Base-by-base conservation (phyloP, 208 protist genomes). In the Trypanosoma brucei region DNA sequence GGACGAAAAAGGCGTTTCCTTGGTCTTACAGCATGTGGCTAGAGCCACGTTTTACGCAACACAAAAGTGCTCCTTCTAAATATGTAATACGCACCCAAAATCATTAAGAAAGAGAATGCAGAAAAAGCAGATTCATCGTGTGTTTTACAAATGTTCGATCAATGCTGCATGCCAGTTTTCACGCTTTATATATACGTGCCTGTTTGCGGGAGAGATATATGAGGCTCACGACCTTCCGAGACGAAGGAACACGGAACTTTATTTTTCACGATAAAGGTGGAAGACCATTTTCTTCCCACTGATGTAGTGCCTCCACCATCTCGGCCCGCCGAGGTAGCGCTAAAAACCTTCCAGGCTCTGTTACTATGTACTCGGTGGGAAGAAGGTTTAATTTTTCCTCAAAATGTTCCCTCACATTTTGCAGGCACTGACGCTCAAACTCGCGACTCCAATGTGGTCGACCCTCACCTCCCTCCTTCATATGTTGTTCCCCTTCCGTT, bases 341-440 rank as follows among this genome's bases (percentile, higher is more conserved):
- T 5, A 92, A 60, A 62, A 74, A 86, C 53, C 88, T 86, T 0
- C 85, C 88, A 0, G 75, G 53, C 2, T 31, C 5, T 4, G 88
- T 90, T 22, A 91, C 78, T 34, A 94, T 89, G 58, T 82, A 94
- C 34, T 78, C 39, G 1, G 61, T 72, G 33, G 66, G 55, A 33
- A 94, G 66, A 3, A 72, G 58, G 33, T 42, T 58, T 50, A 94
- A 68, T 65, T 94, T 94, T 57, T 92, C 85, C 11, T 83, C 83
- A 55, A 72, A 84, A 65, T 94, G 88, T 14, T 65, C 65, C 38
- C 56, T 65, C 4, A 94, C 86, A 44, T 86, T 62, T 34, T 68
- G 49, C 48, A 92, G 68, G 50, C 86, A 60, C 30, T 39, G 51
- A 50, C 63, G 45, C 59, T 88, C 73, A 22, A 70, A 0, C 36